phyloP scores from a whole-genome alignment of 177 flowering plant genomes.

The Vitis hybrid region DNA sequence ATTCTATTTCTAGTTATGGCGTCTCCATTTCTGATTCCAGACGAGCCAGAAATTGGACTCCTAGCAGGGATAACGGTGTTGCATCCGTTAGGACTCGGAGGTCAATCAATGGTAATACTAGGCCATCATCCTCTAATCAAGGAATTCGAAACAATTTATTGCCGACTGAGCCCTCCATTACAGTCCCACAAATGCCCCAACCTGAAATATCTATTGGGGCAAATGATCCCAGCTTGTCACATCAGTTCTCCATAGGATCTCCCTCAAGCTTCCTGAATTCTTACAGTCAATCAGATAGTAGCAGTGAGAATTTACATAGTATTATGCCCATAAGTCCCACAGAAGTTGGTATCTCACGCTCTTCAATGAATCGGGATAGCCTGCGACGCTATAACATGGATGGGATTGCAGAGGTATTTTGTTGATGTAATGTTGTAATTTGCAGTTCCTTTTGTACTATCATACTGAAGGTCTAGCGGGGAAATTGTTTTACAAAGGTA shows the following conservation, averaged over 20 bases:
- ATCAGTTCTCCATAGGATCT: constrained; percentile 23
- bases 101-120: constrained; percentile 30
- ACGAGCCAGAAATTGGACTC: constrained; percentile 34
- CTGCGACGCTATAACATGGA: constrained; percentile 54
- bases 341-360: constrained; percentile 35
- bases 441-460: not conserved
- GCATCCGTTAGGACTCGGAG: constrained; percentile 57
- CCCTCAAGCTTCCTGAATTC: constrained; percentile 23
- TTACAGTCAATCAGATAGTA: constrained; percentile 33
- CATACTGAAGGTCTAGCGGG: not conserved
- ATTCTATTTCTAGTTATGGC: constrained; percentile 29
- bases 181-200: constrained; percentile 22
- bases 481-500: not conserved
- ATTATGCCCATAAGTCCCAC: constrained; percentile 25
- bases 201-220: constrained; percentile 21
- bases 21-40: constrained; percentile 47
- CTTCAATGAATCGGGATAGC: constrained; percentile 43
- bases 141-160: constrained; percentile 28
- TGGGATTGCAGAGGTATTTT: constrained; percentile 87
- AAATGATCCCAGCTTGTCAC: constrained; percentile 26
- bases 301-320: constrained; percentile 32
- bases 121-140: constrained; percentile 38
- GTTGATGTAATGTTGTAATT: not conserved
- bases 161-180: constrained; percentile 19
- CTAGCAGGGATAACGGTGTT: constrained; percentile 27